Percentiles rank a stretch among this genome's conserved stretches.
phyloP scores from a whole-genome alignment of 441 rosid species.

The Melastoma candidum region DNA sequence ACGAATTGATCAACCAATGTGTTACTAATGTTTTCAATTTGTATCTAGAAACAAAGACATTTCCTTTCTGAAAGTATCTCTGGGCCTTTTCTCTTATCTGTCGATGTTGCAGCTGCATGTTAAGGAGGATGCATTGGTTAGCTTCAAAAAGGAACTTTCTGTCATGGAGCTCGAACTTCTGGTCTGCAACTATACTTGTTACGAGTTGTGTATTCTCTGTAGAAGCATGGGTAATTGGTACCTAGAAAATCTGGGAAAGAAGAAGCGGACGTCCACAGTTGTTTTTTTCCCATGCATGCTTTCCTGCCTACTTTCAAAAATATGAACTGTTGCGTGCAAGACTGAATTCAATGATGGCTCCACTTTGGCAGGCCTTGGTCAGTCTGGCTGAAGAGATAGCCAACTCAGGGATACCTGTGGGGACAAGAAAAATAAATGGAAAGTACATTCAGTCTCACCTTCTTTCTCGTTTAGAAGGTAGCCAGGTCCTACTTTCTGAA shows the following conservation, averaged over 20 bases:
- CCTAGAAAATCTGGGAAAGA: too few relatives aligned
- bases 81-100: slow-evolving; percentile 2
- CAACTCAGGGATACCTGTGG: slow-evolving; percentile 44
- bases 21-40: too few relatives aligned
- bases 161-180: slow-evolving; percentile 70
- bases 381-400: slow-evolving; percentile 65
- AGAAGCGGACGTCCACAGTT: too few relatives aligned
- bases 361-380: slow-evolving; percentile 41
- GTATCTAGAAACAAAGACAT: not conserved
- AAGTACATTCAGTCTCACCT: slow-evolving; percentile 79
- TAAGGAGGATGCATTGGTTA: slow-evolving; percentile 46
- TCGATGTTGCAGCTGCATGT: slow-evolving; percentile 37
- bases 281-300: too few relatives aligned
- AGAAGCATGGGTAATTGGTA: too few relatives aligned
- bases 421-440: slow-evolving; percentile 78
- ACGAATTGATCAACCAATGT: too few relatives aligned
- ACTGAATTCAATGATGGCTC: not conserved
- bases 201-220: not conserved
- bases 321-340: too few relatives aligned
- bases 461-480: slow-evolving; percentile 64
- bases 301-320: too few relatives aligned
- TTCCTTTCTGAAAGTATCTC: not conserved
- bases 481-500: not conserved
- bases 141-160: slow-evolving; percentile 73
- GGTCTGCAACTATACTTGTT: slow-evolving; percentile 27